Base-by-base conservation (phyloP, 192 early-diverging fungal genomes). In the Gamsiella multidivaricata region DNA sequence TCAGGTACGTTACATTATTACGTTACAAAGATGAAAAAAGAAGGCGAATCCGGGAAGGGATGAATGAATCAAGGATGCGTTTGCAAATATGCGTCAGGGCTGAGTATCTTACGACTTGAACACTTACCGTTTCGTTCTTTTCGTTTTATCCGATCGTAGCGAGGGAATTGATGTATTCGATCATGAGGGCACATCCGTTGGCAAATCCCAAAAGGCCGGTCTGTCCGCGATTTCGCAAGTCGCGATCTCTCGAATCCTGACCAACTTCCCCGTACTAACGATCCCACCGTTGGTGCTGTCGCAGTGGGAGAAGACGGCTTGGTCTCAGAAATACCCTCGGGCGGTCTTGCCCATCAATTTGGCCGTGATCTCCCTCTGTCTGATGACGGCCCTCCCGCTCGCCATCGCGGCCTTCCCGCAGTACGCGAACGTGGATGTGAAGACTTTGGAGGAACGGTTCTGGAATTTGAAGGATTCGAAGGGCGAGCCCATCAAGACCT, bases 391-490 rank as follows among this genome's bases (percentile, higher is more conserved):
- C 3, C 65, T 95, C 22, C 94, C 94, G 0, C 84, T 87, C 42
- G 92, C 94, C 0, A 90, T 95, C 65, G 94, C 92, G 0, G 80
- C 92, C 8, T 94, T 92, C 78, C 94, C 92, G 17, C 92, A 95
- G 69, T 79, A 74, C 36, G 94, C 88, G 20, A 83, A 73, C 39
- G 69, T 92, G 61, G 59, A 81, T 26, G 88, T 91, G 14, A 55
- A 73, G 20, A 85, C 81, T 3, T 65, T 94, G 37, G 94, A 95
- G 79, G 71, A 81, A 5, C 64, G 85, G 68, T 93, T 94, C 80
- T 82, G 81, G 68, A 53, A 83, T 36, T 61, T 93, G 70, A 83
- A 62, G 33, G 85, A 87, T 58, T 68, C 74, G 28, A 81, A 92
- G 47, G 93, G 93, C 34, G 70, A 87, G 17, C 70, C 67, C 26